Evolutionary conservation across 345 rosid species (phyloP).

Genomic region (Corchorus capsularis): DNA sequence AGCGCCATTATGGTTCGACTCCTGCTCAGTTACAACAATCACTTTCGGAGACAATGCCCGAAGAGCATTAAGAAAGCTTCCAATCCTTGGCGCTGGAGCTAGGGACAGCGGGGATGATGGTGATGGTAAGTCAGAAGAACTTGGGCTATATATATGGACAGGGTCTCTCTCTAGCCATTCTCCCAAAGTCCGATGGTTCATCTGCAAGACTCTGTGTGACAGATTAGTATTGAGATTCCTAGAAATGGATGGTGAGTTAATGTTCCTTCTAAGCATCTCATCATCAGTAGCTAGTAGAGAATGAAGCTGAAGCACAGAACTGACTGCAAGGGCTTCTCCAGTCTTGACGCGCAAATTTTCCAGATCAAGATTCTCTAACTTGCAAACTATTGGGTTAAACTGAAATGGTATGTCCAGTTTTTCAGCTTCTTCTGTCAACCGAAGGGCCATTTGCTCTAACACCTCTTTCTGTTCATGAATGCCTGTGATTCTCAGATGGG

Average conservation of each 20-base stretch:
- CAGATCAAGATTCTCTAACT: constrained; percentile 54
- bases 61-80: constrained; percentile 50
- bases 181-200: constrained; percentile 55
- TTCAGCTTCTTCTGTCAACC: constrained; percentile 66
- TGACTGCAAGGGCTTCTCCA: constrained; percentile 75
- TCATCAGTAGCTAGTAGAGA: constrained; percentile 57
- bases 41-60: constrained; percentile 65
- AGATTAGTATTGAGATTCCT: constrained; percentile 32
- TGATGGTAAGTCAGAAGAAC: constrained; percentile 53
- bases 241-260: constrained; percentile 43
- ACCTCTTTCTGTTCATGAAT: constrained; percentile 67
- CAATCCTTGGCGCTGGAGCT: constrained; percentile 49
- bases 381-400: constrained; percentile 62
- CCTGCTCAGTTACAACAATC: constrained; percentile 71
- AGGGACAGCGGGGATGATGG: constrained; percentile 45
- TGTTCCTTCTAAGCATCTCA: constrained; percentile 33
- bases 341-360: constrained; percentile 64
- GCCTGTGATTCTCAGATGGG: constrained; percentile 73
- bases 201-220: constrained; percentile 35
- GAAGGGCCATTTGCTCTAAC: constrained; percentile 60
- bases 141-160: constrained; percentile 31
- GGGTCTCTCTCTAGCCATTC: constrained; percentile 74
- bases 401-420: constrained; percentile 72
- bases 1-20: constrained; percentile 54
- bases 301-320: constrained; percentile 72